Evolutionary conservation across 2,329 filamentous ascomycete genomes (phyloP), one percentile per base, ranked within the genome.

Genomic region (Eurotiales sp.): DNA sequence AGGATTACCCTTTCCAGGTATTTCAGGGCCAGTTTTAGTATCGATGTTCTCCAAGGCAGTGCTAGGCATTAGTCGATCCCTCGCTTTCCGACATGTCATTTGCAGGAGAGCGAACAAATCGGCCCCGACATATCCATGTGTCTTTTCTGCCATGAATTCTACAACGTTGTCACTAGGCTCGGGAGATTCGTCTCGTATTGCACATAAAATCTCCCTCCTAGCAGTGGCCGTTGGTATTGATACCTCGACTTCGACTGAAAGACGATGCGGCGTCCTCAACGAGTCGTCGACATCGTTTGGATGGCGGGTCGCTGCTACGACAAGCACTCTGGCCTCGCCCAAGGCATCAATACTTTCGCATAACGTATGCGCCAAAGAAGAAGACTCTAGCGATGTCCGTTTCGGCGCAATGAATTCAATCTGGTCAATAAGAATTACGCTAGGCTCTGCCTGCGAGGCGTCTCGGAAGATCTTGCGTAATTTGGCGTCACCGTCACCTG

Each of bases 41-140:
- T 30, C 23, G 10, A 25, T 17, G 22, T 25, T 39, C 42, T 11
- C 21, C 14, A 39, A 37, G 8, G 14, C 19, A 17, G 8, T 21
- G 40, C 59, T 52, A 21, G 56, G 36, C 12, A 63, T 52, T 49
- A 66, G 62, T 36, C 70, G 63, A 54, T 65, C 65, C 51, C 71
- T 63, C 51, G 65, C 59, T 59, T 67, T 67, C 53, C 72, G 60
- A 61, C 73, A 67, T 8, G 84, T 80, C 40, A 77, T 68, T 43
- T 78, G 70, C 43, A 87, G 74, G 0, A 96, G 74, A 12, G 78
- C 79, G n/a, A 76, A 73, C 1, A 96, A 74, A 65, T 96, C 91
- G 1, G 81, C 79, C 4, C 87, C 87, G 27, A 89, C 95, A 67
- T 89, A 96, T 3, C 91, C 92, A 62, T 96, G 90, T 0, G 91